Base-by-base conservation (phyloP, 495 filamentous ascomycete genomes). In the Parachaetomium inaequale region DNA sequence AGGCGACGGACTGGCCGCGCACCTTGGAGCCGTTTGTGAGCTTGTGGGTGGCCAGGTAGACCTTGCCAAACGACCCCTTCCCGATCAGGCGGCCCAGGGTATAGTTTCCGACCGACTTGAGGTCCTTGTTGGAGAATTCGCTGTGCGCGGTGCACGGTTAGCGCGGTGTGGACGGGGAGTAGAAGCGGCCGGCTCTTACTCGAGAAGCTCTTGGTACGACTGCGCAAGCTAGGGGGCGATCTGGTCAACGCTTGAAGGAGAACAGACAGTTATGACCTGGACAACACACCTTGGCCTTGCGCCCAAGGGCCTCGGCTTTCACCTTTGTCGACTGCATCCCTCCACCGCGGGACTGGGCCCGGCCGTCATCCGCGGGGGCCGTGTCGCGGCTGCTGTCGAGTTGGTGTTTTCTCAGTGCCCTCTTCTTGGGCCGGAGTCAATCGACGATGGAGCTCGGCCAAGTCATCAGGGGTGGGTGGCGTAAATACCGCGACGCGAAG, bases 21-120 rank as follows among this genome's bases (percentile, higher is more conserved):
- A 96, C 94, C 85, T 98, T 98, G 59, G 92, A 96, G 70, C 92
- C 93, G 86, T 97, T 97, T 66, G 91, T 98, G 74, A 98, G 91
- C 73, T 96, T 97, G 76, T 98, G 94, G 26, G 88, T 87, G 58
- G 95, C 94, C 64, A 98, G 83, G 73, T 98, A 98, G 59, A 98
- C 94, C 78, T 97, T 98, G 66, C 94, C 94, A 77, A 98, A 98
- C 51, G 91, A 96, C 38, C 94, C 94, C 72, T 98, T 98, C 55
- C 94, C 94, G 70, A 98, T 96, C 52, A 98, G 79, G 55, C 87
- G 85, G 36, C 93, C 94, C 19, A 98, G 79, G 34, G 88, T 86
- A 76, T 98, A 98, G 75, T 98, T 98, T 54, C 94, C 94, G 59
- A 98, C 94, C 42, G 84, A 88, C 62, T 87, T 86, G 54, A 98